A percentile compares a stretch with the other conserved stretches of the same genome.
Evolutionary conservation across 225 moss, liverwort and hornwort genomes (phyloP).

Genomic region (Straminergon stramineum): DNA sequence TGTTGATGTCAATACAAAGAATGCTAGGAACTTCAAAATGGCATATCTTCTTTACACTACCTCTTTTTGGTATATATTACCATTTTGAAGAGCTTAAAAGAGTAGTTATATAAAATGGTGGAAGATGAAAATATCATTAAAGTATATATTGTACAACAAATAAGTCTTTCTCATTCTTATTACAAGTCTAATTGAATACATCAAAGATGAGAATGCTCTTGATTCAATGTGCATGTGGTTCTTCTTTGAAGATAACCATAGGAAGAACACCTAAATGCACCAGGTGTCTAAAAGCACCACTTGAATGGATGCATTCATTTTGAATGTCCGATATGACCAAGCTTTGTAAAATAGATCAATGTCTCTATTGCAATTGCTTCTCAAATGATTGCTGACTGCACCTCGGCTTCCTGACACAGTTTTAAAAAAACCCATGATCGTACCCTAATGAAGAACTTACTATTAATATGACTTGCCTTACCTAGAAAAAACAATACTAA

Average conservation of each 20-base stretch:
- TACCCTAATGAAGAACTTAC: not conserved
- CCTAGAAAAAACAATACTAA: not conserved
- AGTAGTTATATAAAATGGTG: not conserved
- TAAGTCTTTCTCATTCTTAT: not conserved
- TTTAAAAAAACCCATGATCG: not conserved
- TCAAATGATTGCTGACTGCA: not conserved
- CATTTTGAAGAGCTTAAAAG: not conserved
- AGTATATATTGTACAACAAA: too few species aligned
- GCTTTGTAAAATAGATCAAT: not conserved
- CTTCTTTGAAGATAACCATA: not conserved
- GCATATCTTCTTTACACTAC: not conserved
- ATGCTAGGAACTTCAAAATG: not conserved
- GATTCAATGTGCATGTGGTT: not conserved
- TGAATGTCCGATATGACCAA: not conserved
- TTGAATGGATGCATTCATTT: not conserved
- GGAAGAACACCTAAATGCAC: fast-evolving
- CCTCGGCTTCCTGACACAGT: not conserved
- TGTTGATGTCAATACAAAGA: not conserved
- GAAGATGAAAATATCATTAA: not conserved
- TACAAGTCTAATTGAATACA: not conserved
- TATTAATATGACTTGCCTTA: not conserved
- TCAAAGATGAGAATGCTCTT: not conserved
- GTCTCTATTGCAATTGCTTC: not conserved
- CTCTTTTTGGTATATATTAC: not conserved
- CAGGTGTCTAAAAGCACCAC: not conserved